A percentile compares a stretch with the other conserved stretches of the same genome.
These are phyloP conservation scores for Lipomyces kockii DNA, from an alignment of 805 yeast species.

Conservation along the genomic window DNA sequence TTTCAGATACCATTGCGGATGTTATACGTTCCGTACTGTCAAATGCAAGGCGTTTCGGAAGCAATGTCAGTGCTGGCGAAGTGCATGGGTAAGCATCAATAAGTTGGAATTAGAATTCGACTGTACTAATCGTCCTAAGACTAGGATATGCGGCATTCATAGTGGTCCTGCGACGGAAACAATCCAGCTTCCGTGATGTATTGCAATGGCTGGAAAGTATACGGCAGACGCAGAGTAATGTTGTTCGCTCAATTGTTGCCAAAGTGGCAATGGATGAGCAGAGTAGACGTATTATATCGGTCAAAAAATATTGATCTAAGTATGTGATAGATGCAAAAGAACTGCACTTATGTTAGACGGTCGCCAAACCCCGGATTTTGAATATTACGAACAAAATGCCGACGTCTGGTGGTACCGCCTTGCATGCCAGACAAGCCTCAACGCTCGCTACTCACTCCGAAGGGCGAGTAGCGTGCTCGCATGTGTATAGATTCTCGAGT, in stretches of 20 bases:
- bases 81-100: slow-evolving; percentile 7
- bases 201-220: slow-evolving; percentile 15
- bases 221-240: not conserved
- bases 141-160: slow-evolving; percentile 21
- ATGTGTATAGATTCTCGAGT: too few relatives aligned
- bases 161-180: slow-evolving; percentile 18
- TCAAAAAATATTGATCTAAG: slow-evolving; percentile 8
- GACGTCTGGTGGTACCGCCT: too few relatives aligned
- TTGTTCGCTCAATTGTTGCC: not conserved
- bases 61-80: not conserved
- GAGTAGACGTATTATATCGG: slow-evolving; percentile 1
- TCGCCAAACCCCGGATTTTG: too few relatives aligned
- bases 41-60: not conserved
- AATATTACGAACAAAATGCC: too few relatives aligned
- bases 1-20: slow-evolving; percentile 3
- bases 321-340: not conserved
- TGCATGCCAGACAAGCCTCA: too few relatives aligned
- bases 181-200: slow-evolving; percentile 12
- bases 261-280: slow-evolving; percentile 2
- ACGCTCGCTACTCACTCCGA: too few relatives aligned
- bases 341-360: too few relatives aligned
- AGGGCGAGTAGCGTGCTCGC: too few relatives aligned
- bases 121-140: not conserved
- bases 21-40: not conserved
- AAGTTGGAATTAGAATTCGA: too few relatives aligned